phyloP scores from a whole-genome alignment of 345 rosid genomes.

The Fremontodendron californicum region DNA sequence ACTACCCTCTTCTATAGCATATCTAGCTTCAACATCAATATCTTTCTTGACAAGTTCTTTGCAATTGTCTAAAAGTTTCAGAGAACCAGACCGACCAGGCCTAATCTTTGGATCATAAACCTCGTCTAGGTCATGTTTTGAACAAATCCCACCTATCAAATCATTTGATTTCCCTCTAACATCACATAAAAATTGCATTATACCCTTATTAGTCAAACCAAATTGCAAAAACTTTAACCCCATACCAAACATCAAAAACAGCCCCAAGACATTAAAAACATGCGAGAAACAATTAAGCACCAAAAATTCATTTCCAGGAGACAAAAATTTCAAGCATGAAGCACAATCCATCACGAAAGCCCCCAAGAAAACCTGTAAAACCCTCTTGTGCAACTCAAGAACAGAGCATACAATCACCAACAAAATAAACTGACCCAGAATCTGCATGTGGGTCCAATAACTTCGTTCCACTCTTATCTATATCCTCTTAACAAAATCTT shows the following conservation, averaged over 20 bases:
- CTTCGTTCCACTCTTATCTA: background rate
- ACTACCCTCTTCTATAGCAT: conserved; percentile 10
- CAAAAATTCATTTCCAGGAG: conserved; percentile 4
- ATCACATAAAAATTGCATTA: background rate
- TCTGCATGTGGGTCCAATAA: conserved; percentile 24
- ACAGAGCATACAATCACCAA: conserved; percentile 31
- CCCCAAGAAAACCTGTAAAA: conserved; percentile 12
- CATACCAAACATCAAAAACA: conserved; percentile 11
- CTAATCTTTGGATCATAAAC: conserved; percentile 21
- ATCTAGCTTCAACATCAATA: background rate
- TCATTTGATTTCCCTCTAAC: conserved; percentile 26
- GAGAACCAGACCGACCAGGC: conserved; percentile 20
- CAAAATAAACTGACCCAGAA: conserved; percentile 25
- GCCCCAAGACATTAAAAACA: conserved; percentile 13
- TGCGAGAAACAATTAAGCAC: conserved; percentile 9
- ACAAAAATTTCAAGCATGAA: conserved; percentile 11
- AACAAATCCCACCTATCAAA: conserved; percentile 15
- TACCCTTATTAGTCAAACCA: background rate
- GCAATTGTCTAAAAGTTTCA: conserved; percentile 20
- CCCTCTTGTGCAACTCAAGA: conserved; percentile 28
- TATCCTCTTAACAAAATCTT: background rate
- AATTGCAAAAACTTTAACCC: conserved; percentile 14
- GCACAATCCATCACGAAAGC: conserved; percentile 5
- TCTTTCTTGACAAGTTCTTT: conserved; percentile 16
- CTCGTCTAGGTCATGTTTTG: conserved; percentile 10